Conservation (phyloP, 768 basidiomycete genomes). For the Ramaria sp. region DNA sequence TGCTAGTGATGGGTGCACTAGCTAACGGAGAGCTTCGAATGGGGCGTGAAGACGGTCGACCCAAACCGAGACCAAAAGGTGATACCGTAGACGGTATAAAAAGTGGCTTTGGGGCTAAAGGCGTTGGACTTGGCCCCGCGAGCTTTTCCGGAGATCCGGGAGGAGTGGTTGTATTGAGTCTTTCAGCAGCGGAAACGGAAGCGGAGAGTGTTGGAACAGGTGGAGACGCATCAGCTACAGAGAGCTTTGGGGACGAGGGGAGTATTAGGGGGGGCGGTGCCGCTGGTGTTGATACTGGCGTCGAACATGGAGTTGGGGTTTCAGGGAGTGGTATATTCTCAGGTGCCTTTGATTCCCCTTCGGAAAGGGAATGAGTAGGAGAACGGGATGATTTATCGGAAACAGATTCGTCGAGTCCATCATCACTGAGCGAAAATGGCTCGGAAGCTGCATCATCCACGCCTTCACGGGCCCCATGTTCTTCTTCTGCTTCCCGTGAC, state of each 20-base stretch:
- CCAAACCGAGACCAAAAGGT: slow-evolving; percentile 33
- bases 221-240: slow-evolving; percentile 18
- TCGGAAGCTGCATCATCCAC: slow-evolving; percentile 19
- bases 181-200: slow-evolving; percentile 18
- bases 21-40: slow-evolving; percentile 71
- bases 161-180: slow-evolving; percentile 41
- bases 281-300: slow-evolving; percentile 19
- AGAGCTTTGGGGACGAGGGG: slow-evolving; percentile 17
- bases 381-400: slow-evolving; percentile 12
- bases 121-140: slow-evolving; percentile 18
- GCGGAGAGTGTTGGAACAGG: slow-evolving; percentile 8
- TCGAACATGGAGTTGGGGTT: slow-evolving; percentile 26
- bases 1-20: slow-evolving; percentile 34
- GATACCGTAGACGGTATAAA: slow-evolving; percentile 26
- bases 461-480: not conserved
- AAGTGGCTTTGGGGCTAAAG: slow-evolving; percentile 20
- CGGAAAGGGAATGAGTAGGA: not conserved
- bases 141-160: slow-evolving; percentile 50
- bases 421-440: slow-evolving; percentile 18
- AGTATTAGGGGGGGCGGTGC: slow-evolving; percentile 14
- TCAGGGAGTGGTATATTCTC: slow-evolving; percentile 42
- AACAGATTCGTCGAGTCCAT: slow-evolving; percentile 15
- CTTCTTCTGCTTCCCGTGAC: not conserved
- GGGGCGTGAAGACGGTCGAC: slow-evolving; percentile 50
- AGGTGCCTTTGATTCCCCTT: slow-evolving; percentile 11